Evolutionary conservation across 805 yeast genomes (phyloP), one percentile per base, ranked within the genome.

Genomic region (Pichia ethanolica): DNA sequence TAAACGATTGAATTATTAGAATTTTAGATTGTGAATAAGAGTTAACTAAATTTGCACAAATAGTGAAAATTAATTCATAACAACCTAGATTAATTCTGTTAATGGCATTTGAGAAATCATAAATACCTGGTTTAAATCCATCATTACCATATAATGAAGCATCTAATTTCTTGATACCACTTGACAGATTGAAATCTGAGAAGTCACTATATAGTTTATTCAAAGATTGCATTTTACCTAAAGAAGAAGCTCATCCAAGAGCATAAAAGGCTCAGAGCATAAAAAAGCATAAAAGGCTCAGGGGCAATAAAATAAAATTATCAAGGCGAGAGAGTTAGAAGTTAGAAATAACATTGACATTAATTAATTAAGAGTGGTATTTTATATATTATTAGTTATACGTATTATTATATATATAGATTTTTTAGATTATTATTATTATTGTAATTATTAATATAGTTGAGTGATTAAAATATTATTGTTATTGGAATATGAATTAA

Each of bases 21-120:
- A 30, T 30, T 30, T 30, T 30, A 7, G 32, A 30, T 20, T 20
- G 20, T 20, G 20, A 3, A 20, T 20, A 20, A 20, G 20, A 20
- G 3, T 20, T 20, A 20, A 20, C 20, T 20, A 20, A 20, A 20
- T 20, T 20, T 20, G 20, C 20, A 20, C 20, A 20, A 4, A 59
- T 32, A 20, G 52, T 52, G 39, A 60, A 62, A 7, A 63, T 4
- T 0, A 63, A 34, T 35, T 63, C 64, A 62, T 64, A 63, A 33
- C 59, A 56, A 2, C 63, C 67, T 8, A 58, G 52, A 20, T 55
- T 54, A n/a, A 44, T 38, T 4, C 33, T 27, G 0, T 67, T 68
- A 12, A 65, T 60, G 6, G 58, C 48, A 28, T 59, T 54, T n/a
- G 60, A 55, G 7, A 65, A 35, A 46, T 65, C 67, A 45, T 65